Conservation (phyloP, 148 eudicot species). For the Rhododendron simsii region DNA sequence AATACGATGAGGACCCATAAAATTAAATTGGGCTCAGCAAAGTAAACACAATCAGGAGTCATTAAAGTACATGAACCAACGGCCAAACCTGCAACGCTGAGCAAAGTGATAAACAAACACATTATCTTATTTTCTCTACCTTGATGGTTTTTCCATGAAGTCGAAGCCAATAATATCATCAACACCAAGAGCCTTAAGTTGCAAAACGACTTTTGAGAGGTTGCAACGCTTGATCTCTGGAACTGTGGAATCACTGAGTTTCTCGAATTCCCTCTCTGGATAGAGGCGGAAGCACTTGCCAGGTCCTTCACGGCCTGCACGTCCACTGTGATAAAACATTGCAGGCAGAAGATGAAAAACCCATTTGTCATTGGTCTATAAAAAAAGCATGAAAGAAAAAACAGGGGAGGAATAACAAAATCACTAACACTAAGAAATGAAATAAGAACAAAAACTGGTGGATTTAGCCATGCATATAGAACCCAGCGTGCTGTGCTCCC, state of each 20-base stretch:
- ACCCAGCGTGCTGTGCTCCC: constrained; percentile 12
- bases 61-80: background rate
- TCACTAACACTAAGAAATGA: background rate
- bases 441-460: background rate
- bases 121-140: constrained; percentile 29
- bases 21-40: background rate
- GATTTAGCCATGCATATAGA: background rate
- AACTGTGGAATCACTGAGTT: constrained; percentile 70
- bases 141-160: constrained; percentile 87
- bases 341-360: constrained; percentile 3
- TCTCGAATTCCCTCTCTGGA: constrained; percentile 73
- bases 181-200: constrained; percentile 90
- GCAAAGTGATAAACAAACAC: background rate
- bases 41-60: background rate
- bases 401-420: background rate
- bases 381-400: background rate
- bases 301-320: constrained; percentile 99
- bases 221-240: constrained; percentile 89
- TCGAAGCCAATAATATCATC: constrained; percentile 86
- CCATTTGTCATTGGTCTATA: background rate
- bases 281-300: constrained; percentile 96
- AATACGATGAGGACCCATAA: background rate
- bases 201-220: constrained; percentile 83
- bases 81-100: background rate
- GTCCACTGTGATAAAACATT: constrained; percentile 53